These are phyloP conservation scores for Neurospora sp. DNA, from an alignment of 495 filamentous ascomycete species.

Conservation along the genomic window DNA sequence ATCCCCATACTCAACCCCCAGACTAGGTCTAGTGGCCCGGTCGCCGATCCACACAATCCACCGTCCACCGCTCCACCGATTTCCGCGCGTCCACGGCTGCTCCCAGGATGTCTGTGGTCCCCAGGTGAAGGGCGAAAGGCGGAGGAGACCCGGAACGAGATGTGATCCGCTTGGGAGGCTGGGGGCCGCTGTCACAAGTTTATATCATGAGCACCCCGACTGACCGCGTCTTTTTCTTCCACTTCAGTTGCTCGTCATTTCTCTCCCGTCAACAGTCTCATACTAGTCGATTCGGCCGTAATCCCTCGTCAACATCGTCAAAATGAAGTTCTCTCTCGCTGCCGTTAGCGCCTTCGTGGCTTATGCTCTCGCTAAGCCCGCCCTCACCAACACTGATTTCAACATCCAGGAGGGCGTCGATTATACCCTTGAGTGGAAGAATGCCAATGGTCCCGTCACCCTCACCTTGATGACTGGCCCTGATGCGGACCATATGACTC, in stretches of 20 bases:
- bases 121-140: not conserved
- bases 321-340: conserved; percentile 34
- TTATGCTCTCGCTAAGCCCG: conserved; percentile 23
- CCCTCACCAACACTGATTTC: conserved; percentile 34
- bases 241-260: not conserved
- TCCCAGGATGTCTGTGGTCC: not conserved
- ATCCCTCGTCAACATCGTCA: conserved; percentile 11
- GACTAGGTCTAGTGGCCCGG: not conserved
- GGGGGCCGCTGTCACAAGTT: not conserved
- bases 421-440: conserved; percentile 33
- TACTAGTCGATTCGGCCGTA: not conserved
- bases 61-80: not conserved
- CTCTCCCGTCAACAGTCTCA: not conserved
- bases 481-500: conserved; percentile 19
- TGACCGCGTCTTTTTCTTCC: not conserved
- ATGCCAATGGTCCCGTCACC: conserved; percentile 27
- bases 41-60: not conserved
- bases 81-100: not conserved
- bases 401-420: conserved; percentile 25
- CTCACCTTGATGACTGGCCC: conserved; percentile 29
- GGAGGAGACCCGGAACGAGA: not conserved
- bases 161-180: not conserved
- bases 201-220: not conserved
- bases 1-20: not conserved
- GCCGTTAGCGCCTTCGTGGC: conserved; percentile 29